A percentile compares a stretch with the other conserved stretches of the same genome.
Conservation (phyloP, 768 basidiomycete genomes). For the Cystofilobasidium macerans region DNA sequence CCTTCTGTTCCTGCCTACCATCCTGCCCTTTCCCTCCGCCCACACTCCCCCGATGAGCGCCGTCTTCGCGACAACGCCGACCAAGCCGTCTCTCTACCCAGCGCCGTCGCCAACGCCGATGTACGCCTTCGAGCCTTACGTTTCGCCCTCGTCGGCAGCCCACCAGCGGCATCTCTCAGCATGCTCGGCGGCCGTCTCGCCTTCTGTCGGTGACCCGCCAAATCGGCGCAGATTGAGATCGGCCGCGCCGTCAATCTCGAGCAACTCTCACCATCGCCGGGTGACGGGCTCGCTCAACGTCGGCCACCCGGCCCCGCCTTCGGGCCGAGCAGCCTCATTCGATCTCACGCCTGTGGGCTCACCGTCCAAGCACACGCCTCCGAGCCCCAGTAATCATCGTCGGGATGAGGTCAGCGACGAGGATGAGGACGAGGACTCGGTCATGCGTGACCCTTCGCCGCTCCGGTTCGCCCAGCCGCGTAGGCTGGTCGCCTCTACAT, state of each 20-base stretch:
- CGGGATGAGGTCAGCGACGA: background rate
- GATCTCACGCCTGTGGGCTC: background rate
- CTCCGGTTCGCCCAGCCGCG: background rate
- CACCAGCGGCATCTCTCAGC: constrained; percentile 8
- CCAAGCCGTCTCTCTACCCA: constrained; percentile 11
- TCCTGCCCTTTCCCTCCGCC: background rate
- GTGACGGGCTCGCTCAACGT: constrained; percentile 5
- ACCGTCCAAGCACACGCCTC: background rate
- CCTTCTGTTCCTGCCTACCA: background rate
- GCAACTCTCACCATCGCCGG: constrained; percentile 4
- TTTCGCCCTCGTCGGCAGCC: constrained; percentile 10
- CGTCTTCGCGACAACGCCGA: constrained; percentile 15
- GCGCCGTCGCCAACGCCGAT: background rate
- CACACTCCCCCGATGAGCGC: constrained; percentile 2
- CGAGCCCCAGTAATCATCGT: too few relatives aligned
- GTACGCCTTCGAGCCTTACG: constrained; percentile 12
- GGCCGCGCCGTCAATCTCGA: constrained; percentile 9
- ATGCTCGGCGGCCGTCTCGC: background rate
- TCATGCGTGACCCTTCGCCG: background rate
- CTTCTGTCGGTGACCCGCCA: background rate
- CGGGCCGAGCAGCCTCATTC: background rate
- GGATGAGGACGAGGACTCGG: background rate
- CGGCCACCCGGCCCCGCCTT: background rate
- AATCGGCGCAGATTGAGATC: background rate
- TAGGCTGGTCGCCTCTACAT: too few relatives aligned